Base-by-base conservation (phyloP, 306 rosid species). In the Coriaria nepalensis region DNA sequence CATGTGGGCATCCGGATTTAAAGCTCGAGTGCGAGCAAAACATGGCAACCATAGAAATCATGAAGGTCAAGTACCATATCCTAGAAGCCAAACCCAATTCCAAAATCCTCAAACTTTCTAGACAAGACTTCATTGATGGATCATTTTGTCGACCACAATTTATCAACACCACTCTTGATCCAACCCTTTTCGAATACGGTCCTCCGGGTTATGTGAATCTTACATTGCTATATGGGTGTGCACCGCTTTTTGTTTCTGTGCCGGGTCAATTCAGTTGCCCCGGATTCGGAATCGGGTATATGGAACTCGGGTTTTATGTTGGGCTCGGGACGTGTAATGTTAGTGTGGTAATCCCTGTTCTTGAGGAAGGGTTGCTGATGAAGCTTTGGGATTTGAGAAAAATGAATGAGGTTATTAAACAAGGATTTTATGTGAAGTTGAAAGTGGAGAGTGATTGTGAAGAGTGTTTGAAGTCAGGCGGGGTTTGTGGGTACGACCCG, bases 171-270 rank as follows among this genome's bases (percentile, higher is more conserved):
- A 42, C 13, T 10, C 59, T 54, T 2, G n/a, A 53, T 5, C 7
- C 47, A 10, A 41, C 10, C 12, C 20, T 53, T 4, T 53, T 53
- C 8, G 59, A 53, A 5, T 38, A 38, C 0, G 29, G 48, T 6
- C 5, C 33, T 41, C 3, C 29, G 29, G 48, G 40, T 14, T 33
- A 10, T 36, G 13, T n/a, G n/a, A 40, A 54, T 42, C 33, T 54
- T 6, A 54, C 49, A 8, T 46, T 54, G 10, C 11, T 42, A 20
- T 54, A 54, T 54, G 59, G 59, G 33, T 54, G 59, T 5, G 13
- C 41, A 33, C 42, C 34, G 9, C 12, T 46, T 5, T 7, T 33
- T n/a, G 5, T 33, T 13, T 38, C 42, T 8, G 40, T 54, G 43
- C 59, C 32, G 11, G 5, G 5, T 0, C 41, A 36, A 33, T 54